Base-by-base conservation (phyloP, 176 grass and related monocot genomes). In the Bolboschoenus planiculmis region DNA sequence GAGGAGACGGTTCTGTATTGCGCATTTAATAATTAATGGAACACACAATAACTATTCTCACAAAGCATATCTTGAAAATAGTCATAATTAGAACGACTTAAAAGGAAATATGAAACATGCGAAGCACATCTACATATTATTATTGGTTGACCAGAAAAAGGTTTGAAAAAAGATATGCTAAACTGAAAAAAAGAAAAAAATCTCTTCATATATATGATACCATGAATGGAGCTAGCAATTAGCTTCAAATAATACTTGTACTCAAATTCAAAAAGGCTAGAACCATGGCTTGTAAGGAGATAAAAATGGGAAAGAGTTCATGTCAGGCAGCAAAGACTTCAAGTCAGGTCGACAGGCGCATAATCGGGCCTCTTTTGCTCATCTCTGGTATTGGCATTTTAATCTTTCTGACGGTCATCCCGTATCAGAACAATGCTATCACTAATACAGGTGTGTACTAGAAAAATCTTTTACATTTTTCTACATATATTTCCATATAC, bases 141-240 rank as follows among this genome's bases (percentile, higher is more conserved):
- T 15, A 39, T 60, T 80, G 29, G 33, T 80, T 60, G 33, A 42
- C 48, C 78, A 80, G 57, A 57, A 80, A 23, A 79, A 60, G 54
- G 11, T 40, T 42, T 40, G 27, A 58, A 42, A 71, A 10, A 42
- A 71, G 67, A 72, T 46, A 27, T 43, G 37, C 39, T 46, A 46
- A 39, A 58, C 15, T 62, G n/a, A 4, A 20, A 5, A n/a, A 37
- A 67, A 67, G 33, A 67, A 44, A 13, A 43, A 72, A 4, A 13
- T 24, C 2, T 3, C 36, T 42, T 40, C 18, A 8, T 40, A 42
- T 71, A 71, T 42, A 42, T 71, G 18, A 21, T 71, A 2, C 18
- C 1, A 71, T 46, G 40, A 1, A 71, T 46, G 21, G 20, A 46
- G 3, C 39, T n/a, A 46, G 10, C 39, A 37, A 43, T n/a, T 79